Conservation (phyloP, 345 rosid species). For the Durio zibethinus region DNA sequence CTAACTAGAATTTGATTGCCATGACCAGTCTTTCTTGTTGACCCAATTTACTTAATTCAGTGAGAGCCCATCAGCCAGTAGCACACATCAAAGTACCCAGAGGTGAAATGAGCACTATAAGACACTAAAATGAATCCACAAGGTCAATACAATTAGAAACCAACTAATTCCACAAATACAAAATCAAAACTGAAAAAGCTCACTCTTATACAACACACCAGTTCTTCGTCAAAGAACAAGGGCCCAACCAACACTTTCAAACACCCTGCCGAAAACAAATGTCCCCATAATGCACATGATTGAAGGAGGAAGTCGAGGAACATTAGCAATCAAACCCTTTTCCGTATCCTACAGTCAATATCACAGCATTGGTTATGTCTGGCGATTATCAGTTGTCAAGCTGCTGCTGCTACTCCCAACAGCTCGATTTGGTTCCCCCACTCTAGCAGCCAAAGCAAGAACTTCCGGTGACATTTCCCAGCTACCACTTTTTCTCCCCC, state of each 20-base stretch:
- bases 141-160: conserved; percentile 32
- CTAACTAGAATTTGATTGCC: not conserved
- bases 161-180: conserved; percentile 38
- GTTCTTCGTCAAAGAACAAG: conserved; percentile 32
- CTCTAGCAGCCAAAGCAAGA: conserved; percentile 84
- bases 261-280: conserved; percentile 24
- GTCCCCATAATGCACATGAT: conserved; percentile 14
- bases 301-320: conserved; percentile 8
- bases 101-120: not conserved
- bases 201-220: conserved; percentile 45
- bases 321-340: conserved; percentile 5
- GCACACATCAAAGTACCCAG: not conserved
- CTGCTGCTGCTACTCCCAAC: conserved; percentile 59
- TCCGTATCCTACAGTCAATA: conserved; percentile 23
- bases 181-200: conserved; percentile 34
- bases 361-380: conserved; percentile 31
- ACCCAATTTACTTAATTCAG: not conserved
- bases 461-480: conserved; percentile 87
- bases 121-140: conserved; percentile 18
- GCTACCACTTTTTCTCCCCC: conserved; percentile 79
- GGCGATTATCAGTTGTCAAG: conserved; percentile 51
- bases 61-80: not conserved
- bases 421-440: conserved; percentile 66
- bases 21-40: not conserved
- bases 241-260: conserved; percentile 29